Evolutionary conservation across 2,329 filamentous ascomycete genomes (phyloP).

Genomic region (Aaosphaeria pasadenensis): DNA sequence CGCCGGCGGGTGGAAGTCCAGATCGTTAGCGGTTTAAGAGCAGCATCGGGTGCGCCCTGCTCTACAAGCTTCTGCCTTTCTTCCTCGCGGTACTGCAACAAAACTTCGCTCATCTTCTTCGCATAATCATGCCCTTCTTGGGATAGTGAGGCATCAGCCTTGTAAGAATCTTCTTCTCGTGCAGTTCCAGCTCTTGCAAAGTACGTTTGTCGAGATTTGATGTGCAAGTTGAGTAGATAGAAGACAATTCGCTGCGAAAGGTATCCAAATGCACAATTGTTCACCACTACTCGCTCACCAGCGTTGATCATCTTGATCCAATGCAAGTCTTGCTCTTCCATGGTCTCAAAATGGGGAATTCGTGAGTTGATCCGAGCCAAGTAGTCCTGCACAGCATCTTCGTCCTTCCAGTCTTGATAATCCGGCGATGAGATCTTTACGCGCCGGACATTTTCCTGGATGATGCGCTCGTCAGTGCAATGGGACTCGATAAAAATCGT

Average conservation of each 20-base stretch:
- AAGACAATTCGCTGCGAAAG: slow-evolving; percentile 97
- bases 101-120: slow-evolving; percentile 63
- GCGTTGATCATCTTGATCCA: slow-evolving; percentile 99
- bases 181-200: slow-evolving; percentile 86
- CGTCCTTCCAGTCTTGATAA: slow-evolving; percentile 88
- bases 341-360: slow-evolving; percentile 94
- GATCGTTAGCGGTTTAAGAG: slow-evolving; percentile 77
- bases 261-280: slow-evolving; percentile 96
- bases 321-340: slow-evolving; percentile 90
- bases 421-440: slow-evolving; percentile 98
- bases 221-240: slow-evolving; percentile 95
- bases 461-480: slow-evolving; percentile 88
- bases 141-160: slow-evolving; percentile 81
- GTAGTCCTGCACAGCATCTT: slow-evolving; percentile 90
- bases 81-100: slow-evolving; percentile 78
- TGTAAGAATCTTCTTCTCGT: slow-evolving; percentile 86
- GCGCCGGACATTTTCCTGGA: slow-evolving; percentile 93
- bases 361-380: slow-evolving; percentile 84
- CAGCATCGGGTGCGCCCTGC: slow-evolving; percentile 63
- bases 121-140: slow-evolving; percentile 79
- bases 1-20: slow-evolving; percentile 93
- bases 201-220: slow-evolving; percentile 90
- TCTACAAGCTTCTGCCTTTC: slow-evolving; percentile 70
- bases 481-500: slow-evolving; percentile 96
- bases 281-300: slow-evolving; percentile 87